phyloP scores from a whole-genome alignment of 2,329 filamentous ascomycete genomes.

The Apiospora malaysiana region DNA sequence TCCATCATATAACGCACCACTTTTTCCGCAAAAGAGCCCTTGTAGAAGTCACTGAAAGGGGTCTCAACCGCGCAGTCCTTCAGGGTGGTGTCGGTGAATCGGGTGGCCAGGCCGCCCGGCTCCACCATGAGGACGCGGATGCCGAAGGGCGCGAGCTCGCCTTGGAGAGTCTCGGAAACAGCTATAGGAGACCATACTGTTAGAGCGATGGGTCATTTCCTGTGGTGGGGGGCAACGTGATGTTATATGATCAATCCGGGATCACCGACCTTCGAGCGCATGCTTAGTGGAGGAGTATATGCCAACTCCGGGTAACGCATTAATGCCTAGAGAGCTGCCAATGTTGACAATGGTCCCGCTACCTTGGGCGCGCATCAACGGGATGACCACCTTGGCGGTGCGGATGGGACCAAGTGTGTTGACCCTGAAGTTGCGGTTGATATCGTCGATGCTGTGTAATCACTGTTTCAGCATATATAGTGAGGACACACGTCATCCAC shows the following conservation, averaged over 20 bases:
- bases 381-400: constrained; percentile 33
- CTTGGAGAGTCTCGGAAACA: constrained; percentile 32
- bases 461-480: not conserved
- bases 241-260: not conserved
- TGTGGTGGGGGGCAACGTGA: too few relatives aligned
- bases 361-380: constrained; percentile 35
- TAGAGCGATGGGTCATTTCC: too few relatives aligned
- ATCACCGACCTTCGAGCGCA: constrained; percentile 32
- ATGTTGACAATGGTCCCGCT: constrained; percentile 39
- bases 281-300: constrained; percentile 34
- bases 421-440: constrained; percentile 33
- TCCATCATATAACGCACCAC: constrained; percentile 20
- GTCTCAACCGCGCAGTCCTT: constrained; percentile 27
- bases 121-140: constrained; percentile 35
- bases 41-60: constrained; percentile 30
- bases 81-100: constrained; percentile 26
- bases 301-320: constrained; percentile 29
- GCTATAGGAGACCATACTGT: constrained; percentile 24
- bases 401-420: constrained; percentile 35
- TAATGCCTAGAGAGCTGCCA: constrained; percentile 29
- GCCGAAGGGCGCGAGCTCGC: constrained; percentile 32
- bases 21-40: constrained; percentile 28
- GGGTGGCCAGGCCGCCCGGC: constrained; percentile 32
- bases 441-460: constrained; percentile 29
- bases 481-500: constrained; percentile 20